Conservation (phyloP, 2,329 filamentous ascomycete species). For the Thyridium curvatum region DNA sequence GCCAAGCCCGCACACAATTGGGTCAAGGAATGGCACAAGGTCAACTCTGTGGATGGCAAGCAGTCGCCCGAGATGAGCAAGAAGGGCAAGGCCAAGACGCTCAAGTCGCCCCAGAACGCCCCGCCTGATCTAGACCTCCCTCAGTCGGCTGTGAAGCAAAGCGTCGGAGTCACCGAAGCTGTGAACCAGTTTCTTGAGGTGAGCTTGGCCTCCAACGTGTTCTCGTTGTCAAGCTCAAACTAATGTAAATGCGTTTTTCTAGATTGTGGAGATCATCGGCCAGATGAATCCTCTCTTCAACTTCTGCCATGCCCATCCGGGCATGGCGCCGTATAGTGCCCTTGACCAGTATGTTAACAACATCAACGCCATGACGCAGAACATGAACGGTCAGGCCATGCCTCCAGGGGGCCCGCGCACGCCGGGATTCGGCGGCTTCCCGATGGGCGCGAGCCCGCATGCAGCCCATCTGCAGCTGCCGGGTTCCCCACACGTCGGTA, state of each 20-base stretch:
- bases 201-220: slow-evolving; percentile 10
- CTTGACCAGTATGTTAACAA: slow-evolving; percentile 54
- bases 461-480: slow-evolving; percentile 54
- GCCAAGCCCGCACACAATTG: slow-evolving; percentile 57
- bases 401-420: slow-evolving; percentile 34
- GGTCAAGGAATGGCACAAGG: slow-evolving; percentile 58
- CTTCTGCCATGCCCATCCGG: slow-evolving; percentile 49
- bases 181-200: slow-evolving; percentile 63
- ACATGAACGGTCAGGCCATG: slow-evolving; percentile 39
- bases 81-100: slow-evolving; percentile 51
- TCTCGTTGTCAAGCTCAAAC: no score
- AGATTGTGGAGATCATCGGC: slow-evolving; percentile 61
- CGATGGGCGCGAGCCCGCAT: slow-evolving; percentile 54
- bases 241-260: slow-evolving; percentile 1
- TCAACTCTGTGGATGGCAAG: slow-evolving; percentile 52
- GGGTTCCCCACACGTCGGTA: slow-evolving; percentile 55
- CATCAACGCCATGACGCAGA: slow-evolving; percentile 30
- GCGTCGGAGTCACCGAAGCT: slow-evolving; percentile 52
- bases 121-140: slow-evolving; percentile 59
- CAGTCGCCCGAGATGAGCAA: slow-evolving; percentile 62
- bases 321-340: slow-evolving; percentile 49
- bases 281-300: slow-evolving; percentile 60
- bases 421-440: slow-evolving; percentile 50
- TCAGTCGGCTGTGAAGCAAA: slow-evolving; percentile 47
- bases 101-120: slow-evolving; percentile 53